Conservation (phyloP, 441 rosid species). For the Gossypium schwendimanii region DNA sequence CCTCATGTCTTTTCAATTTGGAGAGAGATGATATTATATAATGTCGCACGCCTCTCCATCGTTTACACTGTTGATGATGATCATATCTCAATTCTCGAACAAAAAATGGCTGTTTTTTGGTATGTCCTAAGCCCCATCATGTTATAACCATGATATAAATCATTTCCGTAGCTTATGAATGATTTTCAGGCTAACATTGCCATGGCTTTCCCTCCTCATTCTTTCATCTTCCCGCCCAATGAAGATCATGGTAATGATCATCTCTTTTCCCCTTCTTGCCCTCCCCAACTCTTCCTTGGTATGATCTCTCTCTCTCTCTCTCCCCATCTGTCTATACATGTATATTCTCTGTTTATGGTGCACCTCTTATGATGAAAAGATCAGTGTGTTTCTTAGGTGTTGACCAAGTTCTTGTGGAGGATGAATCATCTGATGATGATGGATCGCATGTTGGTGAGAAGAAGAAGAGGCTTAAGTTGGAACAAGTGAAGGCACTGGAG, state of each 20-base stretch:
- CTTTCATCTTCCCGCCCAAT: conserved; percentile 62
- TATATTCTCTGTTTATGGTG: conserved; percentile 3
- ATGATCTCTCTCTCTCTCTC: background rate
- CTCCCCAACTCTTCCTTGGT: conserved; percentile 64
- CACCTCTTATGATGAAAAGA: conserved; percentile 67
- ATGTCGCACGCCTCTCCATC: conserved; percentile 20
- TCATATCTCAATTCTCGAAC: conserved; percentile 14
- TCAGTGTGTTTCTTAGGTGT: conserved; percentile 69
- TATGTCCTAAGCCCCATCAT: conserved; percentile 23
- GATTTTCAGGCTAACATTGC: background rate
- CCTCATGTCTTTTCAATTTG: too few relatives aligned
- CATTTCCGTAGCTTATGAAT: conserved; percentile 4
- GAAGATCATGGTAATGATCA: conserved; percentile 25
- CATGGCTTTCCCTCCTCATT: conserved; percentile 74
- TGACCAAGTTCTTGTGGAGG: conserved; percentile 66
- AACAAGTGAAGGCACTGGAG: conserved; percentile 86
- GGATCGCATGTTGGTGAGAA: conserved; percentile 84
- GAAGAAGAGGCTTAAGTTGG: conserved; percentile 82
- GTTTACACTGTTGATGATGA: conserved; percentile 13
- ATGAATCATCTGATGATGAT: conserved; percentile 88
- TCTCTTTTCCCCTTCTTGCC: too few relatives aligned
- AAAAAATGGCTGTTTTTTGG: conserved; percentile 33
- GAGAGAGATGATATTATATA: conserved; percentile 13
- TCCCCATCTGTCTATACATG: background rate
- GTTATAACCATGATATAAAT: background rate